Evolutionary conservation across 352 stramenopile species (phyloP), one percentile per base, ranked within the genome.

Genomic region (Phytophthora fragariae): DNA sequence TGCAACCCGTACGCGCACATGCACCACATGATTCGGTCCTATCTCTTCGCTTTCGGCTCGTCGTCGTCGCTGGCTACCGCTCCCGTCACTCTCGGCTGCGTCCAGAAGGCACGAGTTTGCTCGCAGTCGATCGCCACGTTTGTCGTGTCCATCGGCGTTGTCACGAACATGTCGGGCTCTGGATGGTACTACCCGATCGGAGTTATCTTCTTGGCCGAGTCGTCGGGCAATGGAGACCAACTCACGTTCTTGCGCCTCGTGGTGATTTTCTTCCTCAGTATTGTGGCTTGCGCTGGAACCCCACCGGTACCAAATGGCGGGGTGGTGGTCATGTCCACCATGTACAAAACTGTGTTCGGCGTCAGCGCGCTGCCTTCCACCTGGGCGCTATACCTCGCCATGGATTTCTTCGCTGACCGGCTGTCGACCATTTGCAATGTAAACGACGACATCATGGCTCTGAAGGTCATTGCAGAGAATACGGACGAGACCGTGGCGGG

Each of bases 91-190:
- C 79, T 95, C 12, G 70, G 73, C 5, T 93, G 83, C 47, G 61
- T 95, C 11, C 82, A 90, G 46, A 88, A 88, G 27, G 84, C 85
- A 8, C 72, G 80, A 8, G 74, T 88, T 70, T 91, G 83, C 55
- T 92, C 85, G 21, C 84, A 88, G 61, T 92, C 88, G 46, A 80
- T 94, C 14, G 82, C 81, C n/a, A 92, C 91, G 37, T 91, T 93
- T 52, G 81, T 92, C 19, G 77, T 94, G 58, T 93, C 85, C 14
- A 83, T 94, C 29, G 86, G 85, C 21, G 85, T 90, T 9, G 77
- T 81, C 15, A 84, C 83, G 14, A 91, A 92, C 73, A 80, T 91
- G 60, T 86, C 80, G 0, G 82, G 72, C 21, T 76, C 73, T 15
- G 85, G 80, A 21, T 86, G 83, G 70, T 92, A 92, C 69, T 84